Conservation (phyloP, 2,329 filamentous ascomycete species). For the Gaeumannomyces tritici region DNA sequence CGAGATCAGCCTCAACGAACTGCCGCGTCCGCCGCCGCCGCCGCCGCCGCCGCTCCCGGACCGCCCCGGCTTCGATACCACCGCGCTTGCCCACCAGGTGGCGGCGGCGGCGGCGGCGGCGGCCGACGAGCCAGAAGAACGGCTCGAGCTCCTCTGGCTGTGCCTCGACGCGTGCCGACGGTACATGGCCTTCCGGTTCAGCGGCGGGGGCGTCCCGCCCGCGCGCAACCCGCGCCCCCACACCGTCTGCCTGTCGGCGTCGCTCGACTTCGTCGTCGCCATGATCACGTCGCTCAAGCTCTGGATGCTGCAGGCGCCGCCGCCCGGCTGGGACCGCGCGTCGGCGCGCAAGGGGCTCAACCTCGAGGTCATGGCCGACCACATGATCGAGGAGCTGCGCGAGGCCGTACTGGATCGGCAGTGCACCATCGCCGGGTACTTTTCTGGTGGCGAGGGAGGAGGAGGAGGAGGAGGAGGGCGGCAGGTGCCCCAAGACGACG, state of each 20-base stretch:
- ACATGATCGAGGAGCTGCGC: conserved; percentile 13
- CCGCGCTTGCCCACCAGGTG: conserved; percentile 15
- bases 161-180: conserved; percentile 29
- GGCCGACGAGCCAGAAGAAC: conserved; percentile 22
- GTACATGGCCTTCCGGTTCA: conserved; percentile 25
- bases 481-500: no score
- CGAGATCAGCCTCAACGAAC: conserved; percentile 33
- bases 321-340: conserved; percentile 35
- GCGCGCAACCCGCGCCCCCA: conserved; percentile 22
- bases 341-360: conserved; percentile 25
- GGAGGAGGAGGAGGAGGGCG: no score
- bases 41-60: neutral
- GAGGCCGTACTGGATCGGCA: neutral
- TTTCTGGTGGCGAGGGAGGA: no score
- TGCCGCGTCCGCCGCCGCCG: neutral
- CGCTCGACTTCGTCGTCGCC: conserved; percentile 30
- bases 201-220: conserved; percentile 5
- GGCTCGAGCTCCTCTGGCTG: conserved; percentile 34
- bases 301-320: conserved; percentile 30
- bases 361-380: conserved; percentile 12
- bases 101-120: neutral
- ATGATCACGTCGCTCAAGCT: conserved; percentile 26
- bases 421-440: neutral
- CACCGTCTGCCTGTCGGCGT: conserved; percentile 31
- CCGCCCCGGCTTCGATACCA: conserved; percentile 20